Evolutionary conservation across 2,329 filamentous ascomycete genomes (phyloP).

Genomic region (Pseudohalonectria lignicola): DNA sequence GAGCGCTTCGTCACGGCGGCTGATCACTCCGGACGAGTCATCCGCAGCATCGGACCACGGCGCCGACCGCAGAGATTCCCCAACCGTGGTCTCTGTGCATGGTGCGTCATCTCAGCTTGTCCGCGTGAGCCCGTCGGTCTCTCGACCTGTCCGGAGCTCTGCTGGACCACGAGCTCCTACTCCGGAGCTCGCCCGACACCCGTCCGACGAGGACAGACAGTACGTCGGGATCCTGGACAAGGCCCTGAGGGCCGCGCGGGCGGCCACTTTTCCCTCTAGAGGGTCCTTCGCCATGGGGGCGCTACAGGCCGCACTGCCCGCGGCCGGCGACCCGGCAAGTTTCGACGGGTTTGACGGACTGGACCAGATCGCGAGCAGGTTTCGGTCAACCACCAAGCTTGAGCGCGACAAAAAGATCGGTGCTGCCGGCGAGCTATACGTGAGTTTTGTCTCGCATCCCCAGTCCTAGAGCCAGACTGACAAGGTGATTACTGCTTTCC

Average conservation of each 20-base stretch:
- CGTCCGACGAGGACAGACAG: not conserved
- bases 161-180: not conserved
- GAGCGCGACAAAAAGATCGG: constrained; percentile 8
- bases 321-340: not conserved
- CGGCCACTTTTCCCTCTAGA: not conserved
- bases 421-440: constrained; percentile 12
- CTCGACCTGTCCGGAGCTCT: not conserved
- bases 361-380: not conserved
- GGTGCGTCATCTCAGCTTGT: not conserved
- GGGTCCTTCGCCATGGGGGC: not conserved
- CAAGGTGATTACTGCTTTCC: too few relatives aligned
- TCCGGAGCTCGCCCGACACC: too few relatives aligned
- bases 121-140: not conserved
- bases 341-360: not conserved
- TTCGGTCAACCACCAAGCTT: not conserved
- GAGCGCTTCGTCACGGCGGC: not conserved
- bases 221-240: constrained; percentile 5
- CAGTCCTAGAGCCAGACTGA: not conserved
- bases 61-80: not conserved
- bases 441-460: not conserved
- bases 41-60: not conserved
- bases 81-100: not conserved
- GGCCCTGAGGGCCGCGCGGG: constrained; percentile 4
- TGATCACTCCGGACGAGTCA: not conserved
- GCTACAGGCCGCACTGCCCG: not conserved